Base-by-base conservation (phyloP, 257 asterid genomes). In the Asclepias syriaca region DNA sequence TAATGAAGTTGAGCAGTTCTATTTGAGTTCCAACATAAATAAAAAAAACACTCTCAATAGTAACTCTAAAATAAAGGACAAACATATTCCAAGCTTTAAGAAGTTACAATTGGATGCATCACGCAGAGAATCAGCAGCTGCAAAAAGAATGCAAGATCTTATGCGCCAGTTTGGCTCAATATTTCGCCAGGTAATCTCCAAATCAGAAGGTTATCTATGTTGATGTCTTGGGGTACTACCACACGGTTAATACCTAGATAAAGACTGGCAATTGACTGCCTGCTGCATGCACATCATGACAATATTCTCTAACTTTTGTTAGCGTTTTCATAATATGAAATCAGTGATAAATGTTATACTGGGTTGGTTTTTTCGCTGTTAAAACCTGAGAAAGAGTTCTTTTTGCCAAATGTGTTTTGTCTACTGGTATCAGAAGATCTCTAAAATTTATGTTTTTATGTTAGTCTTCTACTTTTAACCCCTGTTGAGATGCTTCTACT, bases 131-230 rank as follows among this genome's bases (percentile, higher is more conserved):
- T 88, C 92, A 74, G 90, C 84, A 67, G 91, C 97, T 59, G 77
- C 94, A 34, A 94, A 94, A 88, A 88, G 98, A 84, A 94, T 94
- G 97, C 96, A 91, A 78, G 99, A 94, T 78, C 97, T 94, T 77
- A 91, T 94, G 89, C 97, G 97, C 76, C 96, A 89, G 71, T 94
- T 91, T 81, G 97, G 99, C 59, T 81, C 93, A 64, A 71, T 91
- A 83, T 80, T 94, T 75, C 96, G 96, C 43, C 95, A 94, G 98
- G 97, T 81, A 89, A 76, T 60, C 11, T 55, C 54, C 54, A 53
- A 64, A 39, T 24, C 13, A 46, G 0, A 21, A 24, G 22, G 68
- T 29, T 51, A 39, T 39, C 56, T 65, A 34, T 13, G 4, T 32
- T 14, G 51, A 83, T 78, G 68, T 66, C 75, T 75, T 71, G 68